Percentiles rank a stretch among this genome's conserved stretches.
These are phyloP conservation scores for Naematelia encephala DNA, from an alignment of 768 basidiomycete species.

Conservation along the genomic window DNA sequence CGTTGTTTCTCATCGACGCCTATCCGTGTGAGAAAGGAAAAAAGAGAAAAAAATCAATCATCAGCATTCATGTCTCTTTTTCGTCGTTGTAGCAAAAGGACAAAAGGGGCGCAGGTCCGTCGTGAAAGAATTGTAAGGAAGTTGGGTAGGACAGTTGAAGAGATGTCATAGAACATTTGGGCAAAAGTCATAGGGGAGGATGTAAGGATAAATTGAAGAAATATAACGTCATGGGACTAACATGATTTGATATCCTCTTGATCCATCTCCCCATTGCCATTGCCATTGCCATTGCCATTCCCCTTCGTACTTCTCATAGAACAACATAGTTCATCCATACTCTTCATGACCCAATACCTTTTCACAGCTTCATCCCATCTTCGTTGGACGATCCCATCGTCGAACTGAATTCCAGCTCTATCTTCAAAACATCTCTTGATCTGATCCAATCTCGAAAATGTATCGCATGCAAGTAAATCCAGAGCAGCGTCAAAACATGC, in stretches of 20 bases:
- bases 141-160: too few species aligned
- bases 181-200: background rate
- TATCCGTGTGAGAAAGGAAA: too few species aligned
- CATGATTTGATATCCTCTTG: background rate
- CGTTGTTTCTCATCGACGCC: slow-evolving; percentile 2
- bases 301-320: slow-evolving; percentile 9
- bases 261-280: slow-evolving; percentile 3
- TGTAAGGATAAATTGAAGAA: background rate
- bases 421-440: slow-evolving; percentile 30
- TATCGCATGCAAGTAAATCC: slow-evolving; percentile 42
- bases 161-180: too few species aligned
- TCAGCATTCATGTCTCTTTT: too few species aligned
- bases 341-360: slow-evolving; percentile 41
- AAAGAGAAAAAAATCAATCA: too few species aligned
- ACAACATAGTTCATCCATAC: slow-evolving; percentile 37
- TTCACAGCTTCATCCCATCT: slow-evolving; percentile 45
- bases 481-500: slow-evolving; percentile 39
- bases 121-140: too few species aligned
- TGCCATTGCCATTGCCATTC: slow-evolving; percentile 1
- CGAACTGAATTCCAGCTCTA: slow-evolving; percentile 30
- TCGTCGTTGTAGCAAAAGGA: too few species aligned
- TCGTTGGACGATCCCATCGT: slow-evolving; percentile 25
- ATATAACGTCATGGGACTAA: background rate
- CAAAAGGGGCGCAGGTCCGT: too few species aligned
- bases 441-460: slow-evolving; percentile 30